Base-by-base conservation (phyloP, 1,139 yeast species). In the Candida mesenterica region DNA sequence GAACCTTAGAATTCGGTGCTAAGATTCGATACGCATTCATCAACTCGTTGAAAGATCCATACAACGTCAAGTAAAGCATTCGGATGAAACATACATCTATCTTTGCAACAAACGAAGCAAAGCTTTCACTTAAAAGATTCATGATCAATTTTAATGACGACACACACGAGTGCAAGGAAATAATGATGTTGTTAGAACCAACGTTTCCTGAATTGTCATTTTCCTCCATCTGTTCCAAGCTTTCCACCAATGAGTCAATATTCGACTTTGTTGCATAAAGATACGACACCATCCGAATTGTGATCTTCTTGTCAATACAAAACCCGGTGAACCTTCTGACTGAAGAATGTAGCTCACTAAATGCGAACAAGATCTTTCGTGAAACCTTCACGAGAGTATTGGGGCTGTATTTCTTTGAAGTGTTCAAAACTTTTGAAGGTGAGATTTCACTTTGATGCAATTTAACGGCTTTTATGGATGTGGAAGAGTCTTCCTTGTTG, bases 31-130 rank as follows among this genome's bases (percentile, higher is more conserved):
- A 84, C 0, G 95, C 84, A 53, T 87, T 85, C 45, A 74, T 72
- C 31, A 89, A 62, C 56, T 90, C 97, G 40, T 79, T 75, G 43
- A 87, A 77, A 2, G 94, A 75, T 12, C 94, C 88, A 53, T 75
- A 78, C 9, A 87, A 55, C 3, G 88, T 75, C 53, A 88, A 70
- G 42, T 85, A 79, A 29, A 86, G 71, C 72, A 87, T 73, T 44
- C 97, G 68, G 5, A 86, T 69, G 48, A 81, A 82, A 45, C 86
- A 77, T 17, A 82, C 69, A 53, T 85, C 94, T 29, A 78, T 76
- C 33, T 72, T 75, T 28, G 66, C 69, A 16, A 77, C 74, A 49
- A 79, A 75, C 0, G 65, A 48, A 1, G 61, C 49, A 34, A 75
- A 67, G 47, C 75, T 70, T 8, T 71, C 74, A 37, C 75, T 65